phyloP scores from a whole-genome alignment of 2,329 filamentous ascomycete genomes.

The Stemphylium beticola region DNA sequence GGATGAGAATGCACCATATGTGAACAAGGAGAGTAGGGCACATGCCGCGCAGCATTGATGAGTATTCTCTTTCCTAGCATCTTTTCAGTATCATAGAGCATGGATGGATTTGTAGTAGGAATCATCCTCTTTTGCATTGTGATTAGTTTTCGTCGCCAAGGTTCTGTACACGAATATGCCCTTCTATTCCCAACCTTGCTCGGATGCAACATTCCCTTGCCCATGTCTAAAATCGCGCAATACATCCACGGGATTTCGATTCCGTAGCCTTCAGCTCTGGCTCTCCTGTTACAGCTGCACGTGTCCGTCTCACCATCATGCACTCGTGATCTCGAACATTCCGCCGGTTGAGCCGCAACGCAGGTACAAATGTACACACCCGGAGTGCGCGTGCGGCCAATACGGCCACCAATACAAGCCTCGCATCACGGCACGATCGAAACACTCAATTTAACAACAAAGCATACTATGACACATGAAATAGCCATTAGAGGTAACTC shows the following conservation, averaged over 20 bases:
- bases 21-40: slow-evolving; percentile 34
- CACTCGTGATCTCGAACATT: slow-evolving; percentile 8
- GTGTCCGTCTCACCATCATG: background rate
- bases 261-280: background rate
- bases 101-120: background rate
- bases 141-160: background rate
- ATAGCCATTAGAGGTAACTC: slow-evolving; percentile 27
- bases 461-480: slow-evolving; percentile 31
- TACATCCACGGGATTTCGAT: background rate
- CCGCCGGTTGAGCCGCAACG: slow-evolving; percentile 21
- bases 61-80: background rate
- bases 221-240: background rate
- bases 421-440: slow-evolving; percentile 16
- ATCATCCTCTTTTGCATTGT: background rate
- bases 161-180: background rate
- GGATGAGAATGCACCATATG: slow-evolving; percentile 51
- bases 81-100: background rate
- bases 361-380: background rate
- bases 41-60: slow-evolving; percentile 22
- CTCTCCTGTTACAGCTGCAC: background rate
- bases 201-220: background rate
- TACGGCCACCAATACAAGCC: slow-evolving; percentile 22
- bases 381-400: background rate
- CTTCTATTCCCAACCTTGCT: background rate
- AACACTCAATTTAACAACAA: slow-evolving; percentile 10